Percentiles rank a stretch among this genome's conserved stretches.
phyloP scores from a whole-genome alignment of 164 flowering plant genomes.

The Umbilicus rupestris region DNA sequence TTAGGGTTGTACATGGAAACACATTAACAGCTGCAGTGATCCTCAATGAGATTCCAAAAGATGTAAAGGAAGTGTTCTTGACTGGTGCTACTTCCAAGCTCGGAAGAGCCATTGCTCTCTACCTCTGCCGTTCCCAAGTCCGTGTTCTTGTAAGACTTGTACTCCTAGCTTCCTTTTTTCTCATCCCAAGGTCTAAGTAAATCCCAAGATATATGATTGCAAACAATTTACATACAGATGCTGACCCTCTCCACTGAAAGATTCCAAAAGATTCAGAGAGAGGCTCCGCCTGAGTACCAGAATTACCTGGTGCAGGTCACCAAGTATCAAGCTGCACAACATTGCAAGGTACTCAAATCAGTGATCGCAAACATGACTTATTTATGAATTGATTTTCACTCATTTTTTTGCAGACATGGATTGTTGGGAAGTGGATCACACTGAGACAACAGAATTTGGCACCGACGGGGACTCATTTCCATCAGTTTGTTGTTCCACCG shows the following conservation, averaged over 20 bases:
- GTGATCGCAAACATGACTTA: background rate
- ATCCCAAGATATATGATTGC: too few relatives aligned
- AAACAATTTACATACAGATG: slow-evolving; percentile 42
- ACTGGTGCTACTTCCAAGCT: slow-evolving; percentile 96
- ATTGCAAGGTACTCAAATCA: slow-evolving; percentile 52
- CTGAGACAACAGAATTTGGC: slow-evolving; percentile 77
- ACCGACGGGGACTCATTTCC: slow-evolving; percentile 77
- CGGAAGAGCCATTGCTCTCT: slow-evolving; percentile 91
- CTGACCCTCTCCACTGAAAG: slow-evolving; percentile 71
- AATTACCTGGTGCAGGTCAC: slow-evolving; percentile 72
- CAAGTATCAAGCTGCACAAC: slow-evolving; percentile 68
- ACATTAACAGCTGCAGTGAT: slow-evolving; percentile 89
- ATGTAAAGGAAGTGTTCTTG: slow-evolving; percentile 63
- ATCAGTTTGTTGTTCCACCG: slow-evolving; percentile 91
- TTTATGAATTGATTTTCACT: background rate
- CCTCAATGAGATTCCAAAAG: slow-evolving; percentile 52
- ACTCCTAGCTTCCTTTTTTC: background rate
- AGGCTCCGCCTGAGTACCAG: slow-evolving; percentile 60
- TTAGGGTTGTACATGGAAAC: slow-evolving; percentile 86
- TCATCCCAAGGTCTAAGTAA: too few relatives aligned
- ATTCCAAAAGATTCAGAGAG: slow-evolving; percentile 65
- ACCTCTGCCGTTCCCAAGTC: slow-evolving; percentile 52
- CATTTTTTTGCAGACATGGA: slow-evolving; percentile 54
- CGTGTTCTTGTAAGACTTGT: slow-evolving; percentile 56
- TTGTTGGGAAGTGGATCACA: slow-evolving; percentile 84